Evolutionary conservation across 2,329 filamentous ascomycete genomes (phyloP).

Genomic region (Aspergillus transmontanensis): DNA sequence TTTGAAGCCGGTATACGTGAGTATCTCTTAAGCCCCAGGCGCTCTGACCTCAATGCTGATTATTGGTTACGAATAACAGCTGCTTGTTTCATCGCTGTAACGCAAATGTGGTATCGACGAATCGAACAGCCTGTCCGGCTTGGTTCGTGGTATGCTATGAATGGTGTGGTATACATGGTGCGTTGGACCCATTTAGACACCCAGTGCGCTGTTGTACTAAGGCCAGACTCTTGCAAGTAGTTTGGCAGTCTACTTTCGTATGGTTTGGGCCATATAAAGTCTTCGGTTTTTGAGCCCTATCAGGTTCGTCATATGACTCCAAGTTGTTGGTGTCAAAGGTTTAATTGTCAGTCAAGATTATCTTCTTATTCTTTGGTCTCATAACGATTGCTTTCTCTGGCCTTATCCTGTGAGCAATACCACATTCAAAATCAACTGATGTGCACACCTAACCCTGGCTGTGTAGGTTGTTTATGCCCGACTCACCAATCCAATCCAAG

Average conservation of each 20-base stretch:
- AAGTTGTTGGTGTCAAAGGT: neutral
- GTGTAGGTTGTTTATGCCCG: conserved; percentile 57
- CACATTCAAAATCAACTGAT: neutral
- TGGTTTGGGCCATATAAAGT: conserved; percentile 53
- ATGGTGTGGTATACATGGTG: conserved; percentile 58
- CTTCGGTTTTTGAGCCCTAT: conserved; percentile 50
- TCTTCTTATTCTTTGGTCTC: conserved; percentile 43
- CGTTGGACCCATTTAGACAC: neutral
- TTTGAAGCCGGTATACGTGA: conserved; percentile 54
- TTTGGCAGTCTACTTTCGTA: conserved; percentile 58
- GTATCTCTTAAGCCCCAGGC: conserved; percentile 5
- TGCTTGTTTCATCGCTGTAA: conserved; percentile 56
- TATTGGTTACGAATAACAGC: conserved; percentile 30
- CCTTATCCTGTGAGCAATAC: conserved; percentile 48
- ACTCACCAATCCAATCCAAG: conserved; percentile 62
- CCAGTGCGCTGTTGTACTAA: neutral
- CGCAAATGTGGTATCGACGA: conserved; percentile 59
- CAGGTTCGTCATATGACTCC: conserved; percentile 42
- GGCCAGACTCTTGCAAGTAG: conserved; percentile 16
- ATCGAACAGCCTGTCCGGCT: conserved; percentile 55
- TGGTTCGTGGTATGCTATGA: conserved; percentile 58
- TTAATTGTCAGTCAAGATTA: conserved; percentile 26
- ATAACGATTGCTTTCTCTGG: conserved; percentile 56
- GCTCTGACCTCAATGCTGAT: neutral
- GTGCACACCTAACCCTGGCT: neutral